These are phyloP conservation scores for Mortierella hygrophila DNA, from an alignment of 192 early-diverging fungal genomes.

Conservation along the genomic window DNA sequence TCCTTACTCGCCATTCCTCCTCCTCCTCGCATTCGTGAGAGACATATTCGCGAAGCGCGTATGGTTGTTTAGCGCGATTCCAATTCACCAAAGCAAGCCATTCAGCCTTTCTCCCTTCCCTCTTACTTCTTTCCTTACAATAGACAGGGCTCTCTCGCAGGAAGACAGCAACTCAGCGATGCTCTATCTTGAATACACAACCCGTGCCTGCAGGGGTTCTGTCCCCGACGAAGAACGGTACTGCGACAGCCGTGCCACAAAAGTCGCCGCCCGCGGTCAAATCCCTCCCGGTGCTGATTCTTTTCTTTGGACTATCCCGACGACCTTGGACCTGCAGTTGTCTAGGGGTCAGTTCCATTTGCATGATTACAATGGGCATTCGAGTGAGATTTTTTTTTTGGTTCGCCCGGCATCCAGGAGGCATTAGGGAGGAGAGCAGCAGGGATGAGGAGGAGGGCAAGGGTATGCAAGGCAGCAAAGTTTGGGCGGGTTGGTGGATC, in stretches of 20 bases:
- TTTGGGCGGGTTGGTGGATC: background rate
- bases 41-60: background rate
- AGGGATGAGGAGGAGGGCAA: background rate
- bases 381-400: constrained; percentile 20
- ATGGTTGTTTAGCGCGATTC: background rate
- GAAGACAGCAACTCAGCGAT: constrained; percentile 32
- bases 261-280: constrained; percentile 27
- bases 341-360: constrained; percentile 34
- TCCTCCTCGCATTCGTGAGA: too few relatives aligned
- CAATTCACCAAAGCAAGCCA: too few relatives aligned
- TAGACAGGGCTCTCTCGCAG: constrained; percentile 15
- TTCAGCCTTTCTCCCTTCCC: background rate
- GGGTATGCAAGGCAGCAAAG: background rate
- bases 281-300: constrained; percentile 6
- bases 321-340: constrained; percentile 34
- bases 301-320: constrained; percentile 33
- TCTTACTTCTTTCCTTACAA: background rate
- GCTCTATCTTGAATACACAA: constrained; percentile 46
- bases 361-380: constrained; percentile 43
- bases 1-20: too few relatives aligned
- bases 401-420: constrained; percentile 6
- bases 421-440: background rate
- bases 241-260: constrained; percentile 42
- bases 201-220: constrained; percentile 30
- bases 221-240: constrained; percentile 21